phyloP scores from a whole-genome alignment of 345 rosid genomes.

The Boechera retrofracta region DNA sequence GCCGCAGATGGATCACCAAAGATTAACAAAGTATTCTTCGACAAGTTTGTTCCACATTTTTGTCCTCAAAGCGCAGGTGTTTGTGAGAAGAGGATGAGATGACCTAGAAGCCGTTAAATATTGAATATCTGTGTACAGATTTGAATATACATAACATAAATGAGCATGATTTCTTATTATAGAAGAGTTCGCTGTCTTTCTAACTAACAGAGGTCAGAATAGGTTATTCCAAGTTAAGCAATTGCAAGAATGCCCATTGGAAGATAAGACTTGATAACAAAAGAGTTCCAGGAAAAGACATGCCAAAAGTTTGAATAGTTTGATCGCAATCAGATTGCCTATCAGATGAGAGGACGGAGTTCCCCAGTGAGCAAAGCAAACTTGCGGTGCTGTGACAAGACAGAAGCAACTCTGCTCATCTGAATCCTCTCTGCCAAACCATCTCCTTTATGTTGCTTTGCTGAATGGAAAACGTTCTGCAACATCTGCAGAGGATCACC shows the following conservation, averaged over 20 bases:
- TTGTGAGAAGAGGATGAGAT: conserved; percentile 32
- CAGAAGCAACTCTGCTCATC: conserved; percentile 52
- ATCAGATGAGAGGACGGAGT: conserved; percentile 59
- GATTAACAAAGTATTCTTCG: conserved; percentile 46
- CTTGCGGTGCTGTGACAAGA: conserved; percentile 84
- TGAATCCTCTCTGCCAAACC: conserved; percentile 54
- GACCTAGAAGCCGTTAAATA: conserved; percentile 33
- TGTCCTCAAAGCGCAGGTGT: conserved; percentile 23
- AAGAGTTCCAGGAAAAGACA: background rate
- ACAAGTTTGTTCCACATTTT: conserved; percentile 35
- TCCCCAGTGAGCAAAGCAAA: conserved; percentile 78
- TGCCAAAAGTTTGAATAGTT: background rate
- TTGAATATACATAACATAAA: conserved; percentile 36
- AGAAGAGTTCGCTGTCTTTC: conserved; percentile 30
- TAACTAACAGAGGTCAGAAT: conserved; percentile 10
- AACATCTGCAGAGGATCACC: conserved; percentile 96
- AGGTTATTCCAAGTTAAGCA: background rate
- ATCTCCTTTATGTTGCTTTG: conserved; percentile 42
- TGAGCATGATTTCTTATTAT: conserved; percentile 22
- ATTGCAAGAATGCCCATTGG: conserved; percentile 12
- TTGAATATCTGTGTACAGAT: conserved; percentile 44
- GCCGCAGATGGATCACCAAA: conserved; percentile 83
- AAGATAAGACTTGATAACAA: background rate
- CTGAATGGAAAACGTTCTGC: conserved; percentile 71
- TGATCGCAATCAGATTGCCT: no score